Conservation (phyloP, 2,329 filamentous ascomycete species). For the Thielaviopsis musarum region DNA sequence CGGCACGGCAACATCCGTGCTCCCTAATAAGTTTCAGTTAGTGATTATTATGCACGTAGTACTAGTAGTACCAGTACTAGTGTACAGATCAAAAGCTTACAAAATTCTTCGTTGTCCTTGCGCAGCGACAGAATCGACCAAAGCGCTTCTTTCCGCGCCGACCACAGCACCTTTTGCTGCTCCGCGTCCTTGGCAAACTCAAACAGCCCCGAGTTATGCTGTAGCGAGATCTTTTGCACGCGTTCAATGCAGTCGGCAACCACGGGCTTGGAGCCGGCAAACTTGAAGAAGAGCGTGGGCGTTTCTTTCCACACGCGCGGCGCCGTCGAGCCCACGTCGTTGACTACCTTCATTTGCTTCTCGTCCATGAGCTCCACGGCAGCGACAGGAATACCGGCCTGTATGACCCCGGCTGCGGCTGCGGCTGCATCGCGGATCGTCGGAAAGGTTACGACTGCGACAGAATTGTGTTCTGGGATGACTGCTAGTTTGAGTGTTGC, state of each 20-base stretch:
- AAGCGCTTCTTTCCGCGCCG: conserved; percentile 64
- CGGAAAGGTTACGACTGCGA: conserved; percentile 67
- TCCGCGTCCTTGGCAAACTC: conserved; percentile 57
- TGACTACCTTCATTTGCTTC: conserved; percentile 72
- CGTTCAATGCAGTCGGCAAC: conserved; percentile 60
- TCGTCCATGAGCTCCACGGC: conserved; percentile 83
- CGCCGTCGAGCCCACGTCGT: conserved; percentile 52
- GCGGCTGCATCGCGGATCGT: conserved; percentile 59
- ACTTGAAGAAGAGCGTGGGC: conserved; percentile 73
- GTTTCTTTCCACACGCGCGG: conserved; percentile 56
- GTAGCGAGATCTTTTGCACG: conserved; percentile 50
- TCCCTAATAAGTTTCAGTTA: conserved; percentile 30
- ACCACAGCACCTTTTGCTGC: conserved; percentile 65
- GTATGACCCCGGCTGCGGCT: conserved; percentile 60
- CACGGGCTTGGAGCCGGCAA: conserved; percentile 62
- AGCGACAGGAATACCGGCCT: conserved; percentile 54
- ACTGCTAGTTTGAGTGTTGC: conserved; percentile 66
- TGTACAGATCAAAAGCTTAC: conserved; percentile 26
- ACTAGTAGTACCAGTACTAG: neutral
- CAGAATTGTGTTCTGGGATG: conserved; percentile 57
- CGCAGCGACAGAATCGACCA: conserved; percentile 65
- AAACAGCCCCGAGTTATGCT: conserved; percentile 48
- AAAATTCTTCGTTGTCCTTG: conserved; percentile 52
- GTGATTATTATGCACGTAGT: neutral
- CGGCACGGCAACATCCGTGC: conserved; percentile 70